phyloP scores from a whole-genome alignment of 75 land plant species.

The Sequoia sempervirens region DNA sequence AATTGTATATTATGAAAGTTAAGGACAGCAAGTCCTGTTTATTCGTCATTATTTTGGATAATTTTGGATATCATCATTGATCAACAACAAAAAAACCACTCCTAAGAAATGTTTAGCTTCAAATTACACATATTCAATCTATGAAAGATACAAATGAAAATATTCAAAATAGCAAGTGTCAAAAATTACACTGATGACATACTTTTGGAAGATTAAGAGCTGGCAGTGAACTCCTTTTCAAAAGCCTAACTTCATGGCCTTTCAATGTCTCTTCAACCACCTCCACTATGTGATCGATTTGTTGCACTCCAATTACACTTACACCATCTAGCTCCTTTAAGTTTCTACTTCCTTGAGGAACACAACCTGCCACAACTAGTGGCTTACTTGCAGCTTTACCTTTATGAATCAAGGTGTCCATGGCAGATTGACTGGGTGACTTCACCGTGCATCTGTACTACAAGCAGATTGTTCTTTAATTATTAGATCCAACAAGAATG shows the following conservation, averaged over 20 bases:
- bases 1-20: not conserved
- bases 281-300: conserved; percentile 94
- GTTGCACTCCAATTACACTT: conserved; percentile 94
- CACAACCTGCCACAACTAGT: conserved; percentile 97
- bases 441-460: conserved; percentile 88
- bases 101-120: not conserved
- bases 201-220: conserved; percentile 97
- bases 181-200: not conserved
- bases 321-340: conserved; percentile 92
- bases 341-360: conserved; percentile 93
- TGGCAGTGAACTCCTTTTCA: conserved; percentile 72
- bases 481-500: conserved; percentile 1
- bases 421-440: conserved; percentile 93
- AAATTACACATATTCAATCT: not conserved
- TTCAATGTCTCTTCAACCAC: conserved; percentile 96
- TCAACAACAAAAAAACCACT: conserved; percentile 1
- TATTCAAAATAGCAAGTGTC: not conserved
- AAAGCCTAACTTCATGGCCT: conserved; percentile 95
- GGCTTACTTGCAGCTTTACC: conserved; percentile 72
- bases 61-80: not conserved
- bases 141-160: not conserved
- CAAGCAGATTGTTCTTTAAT: not conserved
- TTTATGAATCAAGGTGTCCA: conserved; percentile 82
- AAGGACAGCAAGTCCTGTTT: not conserved
- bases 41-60: not conserved